phyloP scores from a whole-genome alignment of 179 eudicot genomes.

The Silene noctiflora region DNA sequence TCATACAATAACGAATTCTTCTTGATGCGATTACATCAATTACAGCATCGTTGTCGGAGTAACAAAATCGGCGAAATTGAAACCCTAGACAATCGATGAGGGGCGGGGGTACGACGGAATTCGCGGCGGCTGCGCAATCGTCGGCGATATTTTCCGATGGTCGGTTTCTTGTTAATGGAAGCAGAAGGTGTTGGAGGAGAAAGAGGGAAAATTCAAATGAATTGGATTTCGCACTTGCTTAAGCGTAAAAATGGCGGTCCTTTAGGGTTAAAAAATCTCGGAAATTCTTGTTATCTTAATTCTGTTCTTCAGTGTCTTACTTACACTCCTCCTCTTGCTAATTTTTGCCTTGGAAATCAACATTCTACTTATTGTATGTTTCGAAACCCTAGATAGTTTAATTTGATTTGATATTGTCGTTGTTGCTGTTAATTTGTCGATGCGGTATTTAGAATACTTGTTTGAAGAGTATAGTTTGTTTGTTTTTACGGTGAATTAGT shows the following conservation, averaged over 20 bases:
- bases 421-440: neutral
- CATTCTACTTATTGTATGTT: conserved; percentile 68
- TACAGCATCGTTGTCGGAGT: neutral
- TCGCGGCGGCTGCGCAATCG: neutral
- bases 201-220: conserved; percentile 46
- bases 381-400: neutral
- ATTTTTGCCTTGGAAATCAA: conserved; percentile 62
- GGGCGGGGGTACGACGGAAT: neutral
- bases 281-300: conserved; percentile 90
- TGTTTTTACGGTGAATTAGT: neutral
- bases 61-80: neutral
- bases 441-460: neutral
- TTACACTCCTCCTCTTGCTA: conserved; percentile 92
- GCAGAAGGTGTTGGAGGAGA: neutral
- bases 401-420: neutral
- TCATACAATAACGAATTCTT: no score
- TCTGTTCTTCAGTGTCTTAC: conserved; percentile 97
- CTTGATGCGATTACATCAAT: conserved; percentile 11
- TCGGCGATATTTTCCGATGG: conserved; percentile 10
- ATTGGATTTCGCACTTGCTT: conserved; percentile 58
- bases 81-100: conserved; percentile 12
- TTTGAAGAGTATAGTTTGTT: neutral
- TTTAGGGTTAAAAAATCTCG: conserved; percentile 78
- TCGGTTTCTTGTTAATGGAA: conserved; percentile 18
- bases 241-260: conserved; percentile 64